phyloP scores from a whole-genome alignment of 352 stramenopile genomes.

The Pythium biforme region DNA sequence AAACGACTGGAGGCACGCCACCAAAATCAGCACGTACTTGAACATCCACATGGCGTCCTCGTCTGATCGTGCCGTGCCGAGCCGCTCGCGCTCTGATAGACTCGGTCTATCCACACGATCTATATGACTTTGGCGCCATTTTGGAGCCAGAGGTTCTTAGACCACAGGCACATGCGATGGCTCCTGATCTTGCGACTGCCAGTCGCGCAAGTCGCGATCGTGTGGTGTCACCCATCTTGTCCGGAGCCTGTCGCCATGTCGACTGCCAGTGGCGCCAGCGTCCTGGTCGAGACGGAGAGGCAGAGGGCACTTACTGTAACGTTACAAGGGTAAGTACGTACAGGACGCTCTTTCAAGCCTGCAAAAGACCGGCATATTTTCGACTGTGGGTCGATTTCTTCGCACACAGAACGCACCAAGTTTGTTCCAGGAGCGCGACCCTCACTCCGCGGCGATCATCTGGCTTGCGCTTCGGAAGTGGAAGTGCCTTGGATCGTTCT shows the following conservation, averaged over 20 bases:
- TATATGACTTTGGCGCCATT: neutral
- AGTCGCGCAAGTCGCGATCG: slow-evolving; percentile 9
- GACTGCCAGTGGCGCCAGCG: neutral
- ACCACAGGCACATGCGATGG: neutral
- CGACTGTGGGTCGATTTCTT: neutral
- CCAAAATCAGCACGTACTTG: slow-evolving; percentile 73
- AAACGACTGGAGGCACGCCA: slow-evolving; percentile 69
- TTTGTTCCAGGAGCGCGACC: neutral
- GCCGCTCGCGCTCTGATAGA: neutral
- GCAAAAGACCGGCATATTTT: neutral
- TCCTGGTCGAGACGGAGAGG: neutral
- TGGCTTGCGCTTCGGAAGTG: neutral
- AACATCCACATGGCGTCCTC: slow-evolving; percentile 44
- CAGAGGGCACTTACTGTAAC: neutral
- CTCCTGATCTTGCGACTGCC: neutral
- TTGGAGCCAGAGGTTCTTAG: neutral
- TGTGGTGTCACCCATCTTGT: neutral
- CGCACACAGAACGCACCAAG: slow-evolving; percentile 3
- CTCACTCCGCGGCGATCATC: neutral
- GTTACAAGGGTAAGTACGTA: neutral
- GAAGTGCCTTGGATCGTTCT: slow-evolving; percentile 1
- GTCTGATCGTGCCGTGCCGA: too few relatives aligned
- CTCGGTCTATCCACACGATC: neutral
- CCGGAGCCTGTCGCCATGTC: neutral
- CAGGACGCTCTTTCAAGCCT: neutral